These are phyloP conservation scores for Mycosphaerella arachidis DNA, from an alignment of 2,329 filamentous ascomycete genomes.

Conservation along the genomic window DNA sequence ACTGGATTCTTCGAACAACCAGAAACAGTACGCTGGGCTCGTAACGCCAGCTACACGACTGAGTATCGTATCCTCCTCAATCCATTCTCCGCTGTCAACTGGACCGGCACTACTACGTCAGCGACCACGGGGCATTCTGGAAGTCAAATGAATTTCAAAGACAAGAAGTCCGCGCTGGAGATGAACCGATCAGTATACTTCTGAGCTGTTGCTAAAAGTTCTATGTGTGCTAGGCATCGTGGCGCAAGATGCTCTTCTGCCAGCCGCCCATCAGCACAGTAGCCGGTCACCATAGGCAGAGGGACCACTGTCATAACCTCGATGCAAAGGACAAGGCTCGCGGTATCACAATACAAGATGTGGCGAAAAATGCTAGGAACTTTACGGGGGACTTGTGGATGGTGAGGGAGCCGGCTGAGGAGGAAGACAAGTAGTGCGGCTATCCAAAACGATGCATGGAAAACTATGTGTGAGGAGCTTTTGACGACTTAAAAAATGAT, in stretches of 20 bases:
- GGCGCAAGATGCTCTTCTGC: background rate
- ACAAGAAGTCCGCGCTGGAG: background rate
- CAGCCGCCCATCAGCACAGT: background rate
- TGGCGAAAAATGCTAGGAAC: background rate
- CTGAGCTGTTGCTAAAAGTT: too few species aligned
- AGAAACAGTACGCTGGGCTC: background rate
- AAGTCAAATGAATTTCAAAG: background rate
- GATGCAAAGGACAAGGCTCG: background rate
- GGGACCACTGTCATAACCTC: background rate
- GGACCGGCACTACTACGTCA: background rate
- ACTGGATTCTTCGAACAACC: too few species aligned
- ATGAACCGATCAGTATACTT: background rate
- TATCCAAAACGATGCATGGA: too few species aligned
- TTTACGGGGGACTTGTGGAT: background rate
- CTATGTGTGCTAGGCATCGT: too few species aligned
- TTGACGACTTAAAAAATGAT: too few species aligned
- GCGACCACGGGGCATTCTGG: background rate
- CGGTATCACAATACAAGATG: background rate
- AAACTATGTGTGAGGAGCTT: too few species aligned
- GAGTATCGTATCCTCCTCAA: constrained; percentile 2
- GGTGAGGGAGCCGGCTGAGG: background rate
- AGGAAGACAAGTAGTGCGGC: too few species aligned
- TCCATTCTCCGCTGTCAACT: background rate
- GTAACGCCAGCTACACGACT: background rate
- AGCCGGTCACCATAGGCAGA: background rate